Conservation (phyloP, 768 basidiomycete species). For the Lepiota venenata region DNA sequence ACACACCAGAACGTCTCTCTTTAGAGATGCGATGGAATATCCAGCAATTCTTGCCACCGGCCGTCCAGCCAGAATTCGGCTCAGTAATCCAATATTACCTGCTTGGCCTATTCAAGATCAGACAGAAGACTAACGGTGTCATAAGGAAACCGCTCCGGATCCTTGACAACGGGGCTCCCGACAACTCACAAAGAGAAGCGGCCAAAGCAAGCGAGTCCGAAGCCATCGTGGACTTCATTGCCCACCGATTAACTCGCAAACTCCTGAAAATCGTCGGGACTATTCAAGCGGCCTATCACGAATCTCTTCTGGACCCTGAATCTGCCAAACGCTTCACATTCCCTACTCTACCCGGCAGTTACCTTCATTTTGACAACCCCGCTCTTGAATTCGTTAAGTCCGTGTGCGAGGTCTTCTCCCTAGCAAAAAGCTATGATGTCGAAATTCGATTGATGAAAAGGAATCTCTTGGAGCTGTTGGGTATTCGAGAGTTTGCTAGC, state of each 20-base stretch:
- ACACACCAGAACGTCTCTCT: slow-evolving; percentile 64
- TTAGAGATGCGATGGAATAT: slow-evolving; percentile 94
- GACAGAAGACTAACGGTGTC: slow-evolving; percentile 56
- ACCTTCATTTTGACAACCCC: slow-evolving; percentile 76
- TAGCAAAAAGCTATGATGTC: slow-evolving; percentile 78
- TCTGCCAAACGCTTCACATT: slow-evolving; percentile 64
- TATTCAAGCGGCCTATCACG: slow-evolving; percentile 57
- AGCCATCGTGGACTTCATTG: slow-evolving; percentile 69
- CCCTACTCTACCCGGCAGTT: slow-evolving; percentile 83
- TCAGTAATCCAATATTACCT: slow-evolving; percentile 78
- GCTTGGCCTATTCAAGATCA: slow-evolving; percentile 75
- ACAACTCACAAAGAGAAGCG: slow-evolving; percentile 61
- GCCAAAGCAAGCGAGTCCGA: slow-evolving; percentile 70
- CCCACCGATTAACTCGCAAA: slow-evolving; percentile 75
- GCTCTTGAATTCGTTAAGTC: slow-evolving; percentile 89
- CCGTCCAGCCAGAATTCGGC: slow-evolving; percentile 76
- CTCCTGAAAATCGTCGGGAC: slow-evolving; percentile 68
- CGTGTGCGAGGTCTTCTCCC: slow-evolving; percentile 72
- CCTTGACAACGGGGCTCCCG: slow-evolving; percentile 60
- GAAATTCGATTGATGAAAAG: slow-evolving; percentile 89
- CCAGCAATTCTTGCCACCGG: slow-evolving; percentile 79
- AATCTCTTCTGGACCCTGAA: slow-evolving; percentile 54
- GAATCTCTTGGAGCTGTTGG: slow-evolving; percentile 84
- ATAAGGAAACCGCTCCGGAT: slow-evolving; percentile 69
- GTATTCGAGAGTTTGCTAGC: slow-evolving; percentile 80